phyloP scores from a whole-genome alignment of 805 yeast species.

The Torulaspora maleeae region DNA sequence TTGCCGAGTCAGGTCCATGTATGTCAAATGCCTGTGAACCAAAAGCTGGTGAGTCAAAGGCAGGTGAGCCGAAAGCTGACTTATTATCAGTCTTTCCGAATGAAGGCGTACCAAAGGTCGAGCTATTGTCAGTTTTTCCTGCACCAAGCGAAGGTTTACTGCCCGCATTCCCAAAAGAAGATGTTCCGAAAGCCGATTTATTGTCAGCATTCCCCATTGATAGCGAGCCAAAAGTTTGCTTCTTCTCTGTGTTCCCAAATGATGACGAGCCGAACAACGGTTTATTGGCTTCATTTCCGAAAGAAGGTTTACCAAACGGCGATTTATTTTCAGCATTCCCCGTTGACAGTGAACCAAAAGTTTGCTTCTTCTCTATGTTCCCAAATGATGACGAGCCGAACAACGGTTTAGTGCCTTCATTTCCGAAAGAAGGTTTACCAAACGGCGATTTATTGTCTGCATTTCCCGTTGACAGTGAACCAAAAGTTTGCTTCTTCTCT shows the following conservation, averaged over 20 bases:
- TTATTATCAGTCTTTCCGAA: slow-evolving; percentile 15
- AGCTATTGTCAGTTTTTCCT: slow-evolving; percentile 8
- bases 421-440: slow-evolving; percentile 10
- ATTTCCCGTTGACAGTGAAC: too few relatives aligned
- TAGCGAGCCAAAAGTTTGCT: slow-evolving; percentile 14
- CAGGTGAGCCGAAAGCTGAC: slow-evolving; percentile 15
- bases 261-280: slow-evolving; percentile 9
- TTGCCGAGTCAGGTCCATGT: background rate
- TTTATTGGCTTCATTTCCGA: slow-evolving; percentile 12
- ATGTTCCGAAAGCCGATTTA: slow-evolving; percentile 21
- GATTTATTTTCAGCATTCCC: too few relatives aligned
- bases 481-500: too few relatives aligned
- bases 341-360: too few relatives aligned
- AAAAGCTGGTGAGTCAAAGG: slow-evolving; percentile 5
- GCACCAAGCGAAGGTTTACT: slow-evolving; percentile 14
- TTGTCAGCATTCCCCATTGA: slow-evolving; percentile 11
- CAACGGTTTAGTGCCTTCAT: slow-evolving; percentile 1
- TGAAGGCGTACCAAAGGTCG: slow-evolving; percentile 22
- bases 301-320: background rate
- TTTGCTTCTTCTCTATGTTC: too few relatives aligned
- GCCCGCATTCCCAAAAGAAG: slow-evolving; percentile 20
- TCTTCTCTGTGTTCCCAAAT: slow-evolving; percentile 6
- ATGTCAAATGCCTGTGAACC: slow-evolving; percentile 3
- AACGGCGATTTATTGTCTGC: too few relatives aligned
- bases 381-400: slow-evolving; percentile 7